Evolutionary conservation across 805 yeast species (phyloP).

Genomic region (Yarrowia bubula): DNA sequence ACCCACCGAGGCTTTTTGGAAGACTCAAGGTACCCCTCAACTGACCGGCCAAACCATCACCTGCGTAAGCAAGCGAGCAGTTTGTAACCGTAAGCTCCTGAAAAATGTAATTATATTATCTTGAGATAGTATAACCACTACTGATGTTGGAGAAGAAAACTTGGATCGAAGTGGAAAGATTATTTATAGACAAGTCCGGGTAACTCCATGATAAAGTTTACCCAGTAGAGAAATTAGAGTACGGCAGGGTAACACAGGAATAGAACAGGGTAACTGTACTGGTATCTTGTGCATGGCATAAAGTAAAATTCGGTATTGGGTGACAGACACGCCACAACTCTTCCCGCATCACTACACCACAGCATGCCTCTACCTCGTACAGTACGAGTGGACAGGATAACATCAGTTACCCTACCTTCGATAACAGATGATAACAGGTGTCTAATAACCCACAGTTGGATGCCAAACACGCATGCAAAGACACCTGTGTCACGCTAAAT

Average conservation of each 20-base stretch:
- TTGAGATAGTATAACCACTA: conserved; percentile 27
- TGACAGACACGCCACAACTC: neutral
- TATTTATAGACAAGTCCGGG: conserved; percentile 7
- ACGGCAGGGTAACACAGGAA: neutral
- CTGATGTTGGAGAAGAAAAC: conserved; percentile 25
- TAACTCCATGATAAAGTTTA: conserved; percentile 3
- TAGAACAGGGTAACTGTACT: neutral
- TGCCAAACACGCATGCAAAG: no score
- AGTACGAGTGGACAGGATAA: no score
- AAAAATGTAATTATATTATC: conserved; percentile 26
- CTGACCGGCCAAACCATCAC: conserved; percentile 25
- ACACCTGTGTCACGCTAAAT: no score
- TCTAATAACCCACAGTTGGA: no score
- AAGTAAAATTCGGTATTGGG: neutral
- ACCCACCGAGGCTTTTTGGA: conserved; percentile 27
- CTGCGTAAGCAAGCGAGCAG: conserved; percentile 17
- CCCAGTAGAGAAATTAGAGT: neutral
- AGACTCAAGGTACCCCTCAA: conserved; percentile 27
- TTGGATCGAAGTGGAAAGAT: neutral
- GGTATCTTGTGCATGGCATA: neutral
- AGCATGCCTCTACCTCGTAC: no score
- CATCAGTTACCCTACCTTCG: no score
- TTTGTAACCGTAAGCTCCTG: conserved; percentile 26
- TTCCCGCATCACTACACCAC: no score
- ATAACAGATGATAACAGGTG: no score